Evolutionary conservation across 768 basidiomycete species (phyloP), one percentile per base, ranked within the genome.

Genomic region (Crassisporium funariophilum): DNA sequence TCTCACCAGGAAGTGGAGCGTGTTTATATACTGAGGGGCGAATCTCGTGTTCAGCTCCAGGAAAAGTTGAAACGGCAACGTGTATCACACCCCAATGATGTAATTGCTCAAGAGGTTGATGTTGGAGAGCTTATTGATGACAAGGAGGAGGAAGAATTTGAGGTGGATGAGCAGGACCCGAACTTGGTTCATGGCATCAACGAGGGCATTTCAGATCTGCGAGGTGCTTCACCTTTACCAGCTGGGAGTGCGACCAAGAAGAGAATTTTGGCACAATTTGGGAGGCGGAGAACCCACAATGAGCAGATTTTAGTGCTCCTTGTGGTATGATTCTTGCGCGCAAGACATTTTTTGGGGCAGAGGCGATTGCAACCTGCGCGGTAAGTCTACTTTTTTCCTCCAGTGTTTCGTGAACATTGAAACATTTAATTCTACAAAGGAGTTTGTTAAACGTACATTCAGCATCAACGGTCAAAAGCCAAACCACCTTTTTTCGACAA

Each of bases 71-170:
- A 29, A 27, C 10, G 7, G 2, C 42, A 29, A 15, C 35, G 27
- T n/a, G 43, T 44, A 2, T 41, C 19, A 5, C 43, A 50, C 31
- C 37, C 35, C 1, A 25, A 11, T 36, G 47, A 44, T 37, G 13
- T 13, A 2, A 36, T 49, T 42, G 47, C 41, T 0, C 11, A 35
- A 10, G 47, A 49, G 12, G 21, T 34, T 4, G 17, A 33, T 2
- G 13, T 35, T 10, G 21, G 31, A 9, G 47, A 49, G 1, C n/a
- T 49, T 4, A 31, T 35, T 3, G 47, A 42, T 8, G 40, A 42
- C 21, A 40, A 49, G 10, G 38, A 35, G 1, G 41, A 27, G 3
- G 47, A 43, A 2, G 23, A 49, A 13, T 49, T 49, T 41, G 16
- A 13, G 12, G 33, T 49, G 0, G 7, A 42, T 20, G 40, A 29